phyloP scores from a whole-genome alignment of 768 basidiomycete genomes.

The Imleria badia region DNA sequence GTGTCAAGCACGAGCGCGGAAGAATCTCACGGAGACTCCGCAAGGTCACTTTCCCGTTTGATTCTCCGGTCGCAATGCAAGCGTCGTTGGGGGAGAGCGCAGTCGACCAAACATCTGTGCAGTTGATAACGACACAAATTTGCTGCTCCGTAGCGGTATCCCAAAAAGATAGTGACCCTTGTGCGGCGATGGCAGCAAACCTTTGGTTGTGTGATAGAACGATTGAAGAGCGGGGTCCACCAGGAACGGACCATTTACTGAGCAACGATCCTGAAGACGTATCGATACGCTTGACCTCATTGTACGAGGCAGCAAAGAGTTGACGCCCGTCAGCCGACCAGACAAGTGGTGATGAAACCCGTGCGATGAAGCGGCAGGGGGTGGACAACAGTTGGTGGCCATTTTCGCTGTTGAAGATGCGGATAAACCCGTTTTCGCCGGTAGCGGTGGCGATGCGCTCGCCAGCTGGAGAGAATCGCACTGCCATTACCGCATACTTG shows the following conservation, averaged over 20 bases:
- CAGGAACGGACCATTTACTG: not conserved
- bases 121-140: not conserved
- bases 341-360: no score
- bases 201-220: not conserved
- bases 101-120: not conserved
- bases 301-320: not conserved
- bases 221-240: not conserved
- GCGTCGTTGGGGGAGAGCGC: not conserved
- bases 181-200: not conserved
- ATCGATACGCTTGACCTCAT: conserved; percentile 1
- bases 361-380: not conserved
- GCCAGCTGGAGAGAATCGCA: conserved; percentile 1
- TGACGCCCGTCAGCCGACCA: conserved; percentile 6
- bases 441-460: not conserved
- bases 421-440: not conserved
- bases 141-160: not conserved
- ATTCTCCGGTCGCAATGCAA: not conserved
- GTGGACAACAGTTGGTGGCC: not conserved
- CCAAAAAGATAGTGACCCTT: not conserved
- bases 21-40: not conserved
- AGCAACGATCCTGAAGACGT: not conserved
- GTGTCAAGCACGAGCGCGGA: not conserved
- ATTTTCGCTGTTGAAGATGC: not conserved
- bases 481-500: not conserved
- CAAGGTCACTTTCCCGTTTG: not conserved